Base-by-base conservation (phyloP, 208 protist species). In the Naegleria lovaniensis region DNA sequence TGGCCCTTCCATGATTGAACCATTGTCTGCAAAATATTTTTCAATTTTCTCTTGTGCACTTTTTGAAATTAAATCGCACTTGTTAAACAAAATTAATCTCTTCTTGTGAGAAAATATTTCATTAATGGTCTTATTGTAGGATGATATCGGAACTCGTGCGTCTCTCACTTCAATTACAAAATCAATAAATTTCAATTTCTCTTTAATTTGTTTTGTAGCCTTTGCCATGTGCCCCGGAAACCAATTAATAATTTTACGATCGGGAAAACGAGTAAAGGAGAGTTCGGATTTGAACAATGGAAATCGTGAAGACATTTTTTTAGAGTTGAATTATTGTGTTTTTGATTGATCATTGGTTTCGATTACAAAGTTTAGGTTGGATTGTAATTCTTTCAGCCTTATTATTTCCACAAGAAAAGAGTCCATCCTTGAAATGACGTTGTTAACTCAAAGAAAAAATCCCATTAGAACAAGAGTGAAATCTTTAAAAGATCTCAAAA, bases 181-280 rank as follows among this genome's bases (percentile, higher is more conserved):
- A 83, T 93, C 91, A 33, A 93, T 88, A 51, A 55, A 79, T 36
- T 90, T 91, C 6, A 93, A 43, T 39, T 40, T 91, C 4, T 92
- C 91, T 51, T 22, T 67, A 6, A 93, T 48, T 38, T 84, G 16
- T 67, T 75, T 79, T 2, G 79, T 91, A 19, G 83, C 84, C 25
- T 93, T 93, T 0, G 88, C 83, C 92, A 93, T 93, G 52, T 93
- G 92, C 39, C 91, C 91, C 13, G 92, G 92, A 38, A 91, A 93
- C 92, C 92, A 93, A 90, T 92, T 93, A 2, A 93, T 88, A 59
- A 59, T 52, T 25, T 90, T 85, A 67, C 51, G 52, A 92, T 38
- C 39, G 25, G 13, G 13, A 33, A 79, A 79, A 36, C 67, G 16
- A 79, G 67, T 33, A n/a, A 79, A 79, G 0, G 19, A n/a, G 36